Conservation (phyloP, 768 basidiomycete genomes). For the Pisolithus sp. region DNA sequence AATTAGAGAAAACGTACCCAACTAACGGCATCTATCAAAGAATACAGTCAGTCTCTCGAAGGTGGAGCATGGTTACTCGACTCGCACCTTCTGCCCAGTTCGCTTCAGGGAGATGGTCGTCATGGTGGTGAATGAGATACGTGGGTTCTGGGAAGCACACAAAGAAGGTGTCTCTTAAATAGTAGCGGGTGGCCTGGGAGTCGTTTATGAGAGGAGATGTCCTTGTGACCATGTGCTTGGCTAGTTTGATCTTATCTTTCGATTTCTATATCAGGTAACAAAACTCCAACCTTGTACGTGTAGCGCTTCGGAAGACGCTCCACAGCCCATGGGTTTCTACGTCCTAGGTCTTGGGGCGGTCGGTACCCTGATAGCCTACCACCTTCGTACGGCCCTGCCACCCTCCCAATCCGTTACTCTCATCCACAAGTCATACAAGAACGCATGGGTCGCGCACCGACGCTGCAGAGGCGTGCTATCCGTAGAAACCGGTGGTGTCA, state of each 20-base stretch:
- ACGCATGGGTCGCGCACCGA: constrained; percentile 30
- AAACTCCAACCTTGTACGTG: too few species aligned
- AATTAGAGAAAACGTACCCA: constrained; percentile 37
- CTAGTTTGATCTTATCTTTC: too few species aligned
- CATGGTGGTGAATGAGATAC: constrained; percentile 30
- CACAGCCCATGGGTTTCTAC: constrained; percentile 57
- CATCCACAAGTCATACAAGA: constrained; percentile 51
- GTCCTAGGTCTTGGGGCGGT: constrained; percentile 77
- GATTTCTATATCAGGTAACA: too few species aligned
- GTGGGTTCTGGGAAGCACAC: constrained; percentile 5
- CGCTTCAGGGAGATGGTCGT: constrained; percentile 48
- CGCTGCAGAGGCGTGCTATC: constrained; percentile 31
- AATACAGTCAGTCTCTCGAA: constrained; percentile 1
- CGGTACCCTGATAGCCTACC: constrained; percentile 74
- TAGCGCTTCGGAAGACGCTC: too few species aligned
- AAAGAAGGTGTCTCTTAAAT: constrained; percentile 8
- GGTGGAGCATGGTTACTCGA: constrained; percentile 2
- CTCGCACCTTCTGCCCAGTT: constrained; percentile 50
- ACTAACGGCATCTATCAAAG: constrained; percentile 60
- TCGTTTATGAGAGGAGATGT: too few species aligned
- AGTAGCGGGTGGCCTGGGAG: too few species aligned
- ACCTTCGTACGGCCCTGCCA: constrained; percentile 61
- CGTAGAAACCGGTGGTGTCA: constrained; percentile 46
- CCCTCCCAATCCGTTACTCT: constrained; percentile 52
- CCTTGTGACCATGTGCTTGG: too few species aligned